A percentile compares a stretch with the other conserved stretches of the same genome.
Evolutionary conservation across 2,329 filamentous ascomycete genomes (phyloP).

Genomic region (Trichoderma arundinaceum): DNA sequence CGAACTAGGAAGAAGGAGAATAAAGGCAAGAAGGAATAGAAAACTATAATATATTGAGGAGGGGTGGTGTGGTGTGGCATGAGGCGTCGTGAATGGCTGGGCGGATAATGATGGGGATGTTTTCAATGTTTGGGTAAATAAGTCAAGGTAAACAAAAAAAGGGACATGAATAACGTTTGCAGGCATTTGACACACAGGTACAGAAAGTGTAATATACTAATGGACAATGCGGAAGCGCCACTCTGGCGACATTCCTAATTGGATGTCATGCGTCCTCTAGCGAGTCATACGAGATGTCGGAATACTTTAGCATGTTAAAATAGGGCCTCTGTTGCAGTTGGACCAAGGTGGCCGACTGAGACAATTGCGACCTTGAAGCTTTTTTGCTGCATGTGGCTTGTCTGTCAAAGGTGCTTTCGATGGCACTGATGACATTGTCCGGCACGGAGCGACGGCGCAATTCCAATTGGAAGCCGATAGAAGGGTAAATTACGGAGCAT

Average conservation of each 20-base stretch:
- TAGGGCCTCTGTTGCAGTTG: neutral
- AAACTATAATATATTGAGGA: neutral
- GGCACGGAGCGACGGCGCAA: no score
- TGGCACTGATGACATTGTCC: no score
- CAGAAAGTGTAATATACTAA: neutral
- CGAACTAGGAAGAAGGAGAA: neutral
- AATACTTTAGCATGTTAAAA: neutral
- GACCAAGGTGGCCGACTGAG: neutral
- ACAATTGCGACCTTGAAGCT: neutral
- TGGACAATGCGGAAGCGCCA: neutral
- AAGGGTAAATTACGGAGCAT: no score
- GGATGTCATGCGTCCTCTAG: neutral
- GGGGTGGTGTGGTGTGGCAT: neutral
- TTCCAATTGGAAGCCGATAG: no score
- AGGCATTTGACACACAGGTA: constrained; percentile 13
- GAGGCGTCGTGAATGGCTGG: neutral
- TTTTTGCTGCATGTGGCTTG: neutral
- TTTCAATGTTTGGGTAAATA: constrained; percentile 2
- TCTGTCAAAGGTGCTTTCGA: neutral
- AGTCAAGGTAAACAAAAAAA: neutral
- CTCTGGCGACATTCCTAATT: neutral
- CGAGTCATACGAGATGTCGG: neutral
- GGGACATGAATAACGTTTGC: neutral
- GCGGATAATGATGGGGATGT: neutral
- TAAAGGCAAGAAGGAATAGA: neutral